These are phyloP conservation scores for Mortierella sp. DNA, from an alignment of 371 early-diverging fungal species.

Conservation along the genomic window DNA sequence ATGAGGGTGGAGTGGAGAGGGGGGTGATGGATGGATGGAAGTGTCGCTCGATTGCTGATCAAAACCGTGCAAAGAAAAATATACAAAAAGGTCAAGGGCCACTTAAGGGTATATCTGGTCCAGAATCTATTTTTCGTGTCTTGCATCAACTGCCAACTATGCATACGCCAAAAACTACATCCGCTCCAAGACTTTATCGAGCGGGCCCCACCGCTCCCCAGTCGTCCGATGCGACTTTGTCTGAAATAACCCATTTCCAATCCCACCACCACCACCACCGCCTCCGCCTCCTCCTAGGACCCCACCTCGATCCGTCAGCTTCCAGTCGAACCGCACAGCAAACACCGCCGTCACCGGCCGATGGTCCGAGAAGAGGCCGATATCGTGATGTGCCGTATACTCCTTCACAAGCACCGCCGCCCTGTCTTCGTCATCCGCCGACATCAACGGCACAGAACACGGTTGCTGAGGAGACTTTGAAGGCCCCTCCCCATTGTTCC, in stretches of 20 bases:
- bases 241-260: neutral
- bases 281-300: neutral
- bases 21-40: neutral
- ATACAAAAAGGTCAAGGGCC: neutral
- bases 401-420: conserved; percentile 48
- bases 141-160: conserved; percentile 9
- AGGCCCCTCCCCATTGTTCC: neutral
- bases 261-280: neutral
- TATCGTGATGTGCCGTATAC: conserved; percentile 57
- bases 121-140: neutral
- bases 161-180: no score
- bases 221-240: neutral
- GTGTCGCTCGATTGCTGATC: no score
- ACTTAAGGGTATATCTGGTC: neutral
- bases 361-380: conserved; percentile 65
- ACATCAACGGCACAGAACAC: conserved; percentile 8
- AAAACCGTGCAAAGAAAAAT: neutral
- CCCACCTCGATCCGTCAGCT: conserved; percentile 32
- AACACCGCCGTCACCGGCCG: conserved; percentile 72
- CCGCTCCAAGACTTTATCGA: conserved; percentile 35
- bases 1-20: neutral
- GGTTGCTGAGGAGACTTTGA: neutral
- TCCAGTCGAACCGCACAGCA: conserved; percentile 68
- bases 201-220: conserved; percentile 34
- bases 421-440: conserved; percentile 42